phyloP scores from a whole-genome alignment of 139 green algal species.

The Asterochloris erici region DNA sequence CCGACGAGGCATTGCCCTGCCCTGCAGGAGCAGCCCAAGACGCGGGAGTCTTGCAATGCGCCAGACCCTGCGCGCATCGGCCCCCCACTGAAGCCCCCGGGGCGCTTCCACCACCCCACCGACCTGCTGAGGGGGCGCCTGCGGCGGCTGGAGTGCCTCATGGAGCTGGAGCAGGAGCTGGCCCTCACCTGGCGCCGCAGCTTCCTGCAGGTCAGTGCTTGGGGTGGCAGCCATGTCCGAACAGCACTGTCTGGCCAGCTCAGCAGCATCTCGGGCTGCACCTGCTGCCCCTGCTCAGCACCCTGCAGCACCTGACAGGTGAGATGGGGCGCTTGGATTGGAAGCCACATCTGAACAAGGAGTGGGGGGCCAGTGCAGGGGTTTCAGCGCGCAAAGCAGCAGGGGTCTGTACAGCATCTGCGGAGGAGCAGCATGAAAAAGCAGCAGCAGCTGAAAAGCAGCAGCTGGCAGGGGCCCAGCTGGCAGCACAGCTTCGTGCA shows the following conservation, averaged over 20 bases:
- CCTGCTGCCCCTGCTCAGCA: background rate
- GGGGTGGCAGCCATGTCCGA: background rate
- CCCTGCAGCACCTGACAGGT: background rate
- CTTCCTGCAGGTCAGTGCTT: conserved; percentile 11
- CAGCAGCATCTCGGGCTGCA: background rate
- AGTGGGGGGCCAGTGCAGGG: too few relatives aligned
- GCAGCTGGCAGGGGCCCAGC: too few relatives aligned
- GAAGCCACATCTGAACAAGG: too few relatives aligned
- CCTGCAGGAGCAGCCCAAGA: background rate
- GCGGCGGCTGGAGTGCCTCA: background rate
- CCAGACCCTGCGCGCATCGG: background rate
- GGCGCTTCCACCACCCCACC: conserved; percentile 8
- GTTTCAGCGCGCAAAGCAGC: too few relatives aligned
- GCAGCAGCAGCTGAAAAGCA: too few relatives aligned
- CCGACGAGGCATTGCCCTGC: background rate
- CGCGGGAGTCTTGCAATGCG: background rate
- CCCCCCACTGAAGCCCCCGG: background rate
- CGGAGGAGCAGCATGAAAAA: too few relatives aligned
- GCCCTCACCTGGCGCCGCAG: background rate
- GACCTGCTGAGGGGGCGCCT: conserved; percentile 3
- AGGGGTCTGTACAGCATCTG: too few relatives aligned
- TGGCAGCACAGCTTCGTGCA: too few relatives aligned
- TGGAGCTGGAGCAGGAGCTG: conserved; percentile 13
- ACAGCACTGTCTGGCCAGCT: background rate
- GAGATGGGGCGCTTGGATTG: too few relatives aligned